phyloP scores from a whole-genome alignment of 345 rosid genomes.

The Isatis tinctoria region DNA sequence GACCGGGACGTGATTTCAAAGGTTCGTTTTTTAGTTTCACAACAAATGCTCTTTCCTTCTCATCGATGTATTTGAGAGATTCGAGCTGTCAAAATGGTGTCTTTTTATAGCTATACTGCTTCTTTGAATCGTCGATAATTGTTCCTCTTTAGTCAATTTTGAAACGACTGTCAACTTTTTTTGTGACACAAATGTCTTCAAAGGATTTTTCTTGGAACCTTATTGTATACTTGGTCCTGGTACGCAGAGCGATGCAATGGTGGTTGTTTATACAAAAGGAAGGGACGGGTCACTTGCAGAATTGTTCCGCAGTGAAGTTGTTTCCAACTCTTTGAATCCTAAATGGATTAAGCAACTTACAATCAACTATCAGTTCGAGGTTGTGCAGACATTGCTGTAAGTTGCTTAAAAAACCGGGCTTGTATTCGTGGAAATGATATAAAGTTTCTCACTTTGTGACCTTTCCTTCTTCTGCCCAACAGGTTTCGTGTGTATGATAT shows the following conservation, averaged over 20 bases:
- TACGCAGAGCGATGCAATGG: conserved; percentile 87
- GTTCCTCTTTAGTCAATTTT: background rate
- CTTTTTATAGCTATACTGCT: background rate
- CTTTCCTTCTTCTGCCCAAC: conserved; percentile 25
- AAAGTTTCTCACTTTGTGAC: background rate
- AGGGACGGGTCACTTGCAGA: conserved; percentile 65
- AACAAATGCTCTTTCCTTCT: background rate
- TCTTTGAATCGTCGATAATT: background rate
- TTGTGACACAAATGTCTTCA: background rate
- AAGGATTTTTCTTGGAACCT: background rate
- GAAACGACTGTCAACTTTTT: background rate
- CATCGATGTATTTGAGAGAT: background rate
- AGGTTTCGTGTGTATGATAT: conserved; percentile 80
- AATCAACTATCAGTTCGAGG: conserved; percentile 60
- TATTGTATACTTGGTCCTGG: background rate
- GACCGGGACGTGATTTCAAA: conserved; percentile 75
- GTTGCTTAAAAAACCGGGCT: conserved; percentile 14
- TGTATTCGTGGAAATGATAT: background rate
- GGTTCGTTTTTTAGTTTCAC: conserved; percentile 33
- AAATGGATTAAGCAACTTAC: conserved; percentile 61
- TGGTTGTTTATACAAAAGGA: conserved; percentile 62
- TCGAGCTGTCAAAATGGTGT: background rate
- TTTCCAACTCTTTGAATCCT: conserved; percentile 78
- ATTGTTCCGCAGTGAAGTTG: conserved; percentile 71
- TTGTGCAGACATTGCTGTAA: conserved; percentile 77